These are phyloP conservation scores for Salix dunnii DNA, from an alignment of 345 rosid genomes.

Conservation along the genomic window DNA sequence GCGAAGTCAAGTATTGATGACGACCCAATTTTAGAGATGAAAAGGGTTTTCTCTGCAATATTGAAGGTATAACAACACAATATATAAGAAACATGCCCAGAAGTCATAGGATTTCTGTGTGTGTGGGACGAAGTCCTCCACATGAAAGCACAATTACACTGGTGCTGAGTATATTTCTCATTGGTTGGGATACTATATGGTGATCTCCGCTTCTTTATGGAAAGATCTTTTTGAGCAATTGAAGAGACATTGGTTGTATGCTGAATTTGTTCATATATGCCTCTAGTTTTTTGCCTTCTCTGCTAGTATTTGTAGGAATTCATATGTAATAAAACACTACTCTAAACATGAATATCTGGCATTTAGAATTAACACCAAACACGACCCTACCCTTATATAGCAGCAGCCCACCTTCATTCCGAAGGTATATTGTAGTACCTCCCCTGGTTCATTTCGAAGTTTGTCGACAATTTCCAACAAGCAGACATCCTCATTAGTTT, in stretches of 20 bases:
- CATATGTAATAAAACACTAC: neutral
- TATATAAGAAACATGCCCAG: neutral
- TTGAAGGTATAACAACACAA: slow-evolving; percentile 31
- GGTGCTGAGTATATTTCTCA: neutral
- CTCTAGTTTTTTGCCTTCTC: neutral
- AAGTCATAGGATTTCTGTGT: neutral
- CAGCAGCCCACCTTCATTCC: no score
- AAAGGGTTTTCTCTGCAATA: slow-evolving; percentile 45
- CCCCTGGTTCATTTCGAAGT: no score
- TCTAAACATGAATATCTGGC: neutral
- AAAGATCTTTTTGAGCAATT: neutral
- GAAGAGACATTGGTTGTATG: neutral
- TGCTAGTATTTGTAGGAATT: neutral
- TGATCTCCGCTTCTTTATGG: neutral
- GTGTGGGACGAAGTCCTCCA: neutral
- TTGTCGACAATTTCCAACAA: no score
- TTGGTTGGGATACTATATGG: neutral
- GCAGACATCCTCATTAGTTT: no score
- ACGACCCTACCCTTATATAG: no score
- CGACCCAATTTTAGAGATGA: slow-evolving; percentile 53
- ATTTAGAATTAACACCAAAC: no score
- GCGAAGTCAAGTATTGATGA: slow-evolving; percentile 35
- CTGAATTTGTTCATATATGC: neutral
- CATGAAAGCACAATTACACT: neutral
- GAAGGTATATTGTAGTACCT: no score